Base-by-base conservation (phyloP, 2,329 filamentous ascomycete species). In the Colletotrichum spinosum region DNA sequence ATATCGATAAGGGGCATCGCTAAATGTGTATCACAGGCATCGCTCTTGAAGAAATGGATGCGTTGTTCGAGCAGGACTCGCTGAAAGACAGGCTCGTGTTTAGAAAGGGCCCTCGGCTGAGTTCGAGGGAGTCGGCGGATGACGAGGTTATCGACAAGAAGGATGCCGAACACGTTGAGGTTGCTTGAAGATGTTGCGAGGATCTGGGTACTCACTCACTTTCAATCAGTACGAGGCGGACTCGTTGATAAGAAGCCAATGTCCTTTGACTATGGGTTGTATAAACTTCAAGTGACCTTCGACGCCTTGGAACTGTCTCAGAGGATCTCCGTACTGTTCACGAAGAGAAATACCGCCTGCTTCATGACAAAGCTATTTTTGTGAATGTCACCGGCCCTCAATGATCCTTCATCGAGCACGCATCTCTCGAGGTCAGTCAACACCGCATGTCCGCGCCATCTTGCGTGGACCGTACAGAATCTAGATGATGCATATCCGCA, bases 11-110 rank as follows among this genome's bases (percentile, higher is more conserved):
- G 35, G 8, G 11, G n/a, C 35, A 33, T 49, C 6, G 35, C 49
- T 51, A 33, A 51, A 5, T 9, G 2, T 2, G n/a, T 53, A 39
- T n/a, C 11, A 35, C 39, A 67, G 68, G 61, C 60, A 10, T 69
- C 6, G 50, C 68, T 2, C 44, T 70, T 25, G 70, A 76, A 59
- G 69, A 70, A 53, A 76, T 76, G 74, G 74, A 76, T 46, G 71
- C 72, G 65, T 54, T 76, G 5, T 76, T 76, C 33, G 58, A 55
- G 15, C 49, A 56, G 15, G 38, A 61, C 37, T 61, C 51, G 9
- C 33, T 61, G 25, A 55, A 35, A 25, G 51, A 61, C 45, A 61
- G 35, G 41, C 42, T 56, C 4, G 17, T 54, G 10, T 61, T 49
- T 2, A 50, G 52, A n/a, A 61, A 56, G 38, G 45, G 25, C 17